Base-by-base conservation (phyloP, 1,284 basidiomycete genomes). In the Ganoderma lucidum region DNA sequence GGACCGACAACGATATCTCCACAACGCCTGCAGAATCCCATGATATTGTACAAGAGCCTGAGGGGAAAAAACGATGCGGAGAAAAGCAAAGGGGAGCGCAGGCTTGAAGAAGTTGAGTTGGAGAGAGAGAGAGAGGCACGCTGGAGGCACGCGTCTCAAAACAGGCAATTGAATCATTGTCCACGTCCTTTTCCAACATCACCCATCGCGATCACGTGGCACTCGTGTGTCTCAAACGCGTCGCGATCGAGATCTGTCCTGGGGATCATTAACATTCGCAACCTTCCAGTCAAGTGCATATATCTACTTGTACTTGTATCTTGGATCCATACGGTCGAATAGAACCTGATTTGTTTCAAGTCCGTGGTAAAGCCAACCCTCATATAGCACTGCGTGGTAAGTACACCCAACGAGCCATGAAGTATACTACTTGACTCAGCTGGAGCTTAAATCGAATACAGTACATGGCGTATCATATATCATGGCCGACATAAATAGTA, bases 21-120 rank as follows among this genome's bases (percentile, higher is more conserved):
- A 75, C 93, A 94, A 79, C 91, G 85, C 71, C 91, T 86, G 81
- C 93, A 94, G 74, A 94, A 94, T 35, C 90, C 91, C 93, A 94
- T 94, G 58, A 51, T 62, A 64, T 64, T n/a, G 39, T 67, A 70
- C 66, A 71, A 53, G 30, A 63, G 41, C 17, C 23, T 19, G 45
- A 17, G 44, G 19, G 30, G 19, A 63, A 66, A 59, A 67, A 28
- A 56, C 39, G 65, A 69, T 45, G 39, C 55, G 23, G 69, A 63
- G 48, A 56, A 51, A 60, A 17, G 30, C 37, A 37, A 39, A 30
- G n/a, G 6, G 28, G 61, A 61, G 67, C 55, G 66, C 23, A 65
- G 12, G 10, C 23, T 9, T 28, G 48, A 12, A 44, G 55, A 37
- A 45, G 66, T 28, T 37, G 14, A 23, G 23, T 23, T 23, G 41